Evolutionary conservation across 2,329 filamentous ascomycete genomes (phyloP), one percentile per base, ranked within the genome.

Genomic region (Xylariaceae sp.): DNA sequence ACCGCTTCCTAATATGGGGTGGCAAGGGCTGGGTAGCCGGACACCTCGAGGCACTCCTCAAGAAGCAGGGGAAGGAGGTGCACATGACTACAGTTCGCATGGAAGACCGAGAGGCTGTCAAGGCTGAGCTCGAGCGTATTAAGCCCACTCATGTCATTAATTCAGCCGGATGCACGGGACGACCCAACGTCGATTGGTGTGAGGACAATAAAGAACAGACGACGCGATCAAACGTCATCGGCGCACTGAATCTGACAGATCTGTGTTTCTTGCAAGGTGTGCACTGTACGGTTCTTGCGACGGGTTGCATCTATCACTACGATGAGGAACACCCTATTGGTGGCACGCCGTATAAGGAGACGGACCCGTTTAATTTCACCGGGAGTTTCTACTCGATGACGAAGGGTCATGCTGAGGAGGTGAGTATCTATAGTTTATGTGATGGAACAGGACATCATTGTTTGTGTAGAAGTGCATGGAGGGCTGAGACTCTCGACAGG

Each of bases 151-250:
- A 85, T 58, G 80, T 85, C 45, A 67, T 86, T 40, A 85, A 85
- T 64, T 79, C 76, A 49, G 82, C 82, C 38, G 82, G 82, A 49
- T 80, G 75, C 60, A 85, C 81, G 3, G 82, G 83, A 40, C 73
- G 80, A 20, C 82, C 82, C 51, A 86, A 85, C 53, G 80, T 85
- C 61, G 82, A 85, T 66, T 85, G 81, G 81, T 85, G 82, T 57
- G 83, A 86, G 67, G 79, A 83, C 59, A 76, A 86, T 69, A 83
- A 79, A 66, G 76, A 82, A 64, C 76, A 78, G 44, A 86, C 82
- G 6, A 76, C 85, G 60, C 74, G 81, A 48, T 83, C 77, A 62
- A 86, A 86, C 58, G 81, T 81, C 44, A 75, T 85, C 37, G 82
- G 82, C 43, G 79, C 80, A 27, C 60, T 84, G 53, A 84, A 82